A percentile compares a stretch with the other conserved stretches of the same genome.
These are phyloP conservation scores for Conoideocrella luteorostrata DNA, from an alignment of 2,329 filamentous ascomycete genomes.

Conservation along the genomic window DNA sequence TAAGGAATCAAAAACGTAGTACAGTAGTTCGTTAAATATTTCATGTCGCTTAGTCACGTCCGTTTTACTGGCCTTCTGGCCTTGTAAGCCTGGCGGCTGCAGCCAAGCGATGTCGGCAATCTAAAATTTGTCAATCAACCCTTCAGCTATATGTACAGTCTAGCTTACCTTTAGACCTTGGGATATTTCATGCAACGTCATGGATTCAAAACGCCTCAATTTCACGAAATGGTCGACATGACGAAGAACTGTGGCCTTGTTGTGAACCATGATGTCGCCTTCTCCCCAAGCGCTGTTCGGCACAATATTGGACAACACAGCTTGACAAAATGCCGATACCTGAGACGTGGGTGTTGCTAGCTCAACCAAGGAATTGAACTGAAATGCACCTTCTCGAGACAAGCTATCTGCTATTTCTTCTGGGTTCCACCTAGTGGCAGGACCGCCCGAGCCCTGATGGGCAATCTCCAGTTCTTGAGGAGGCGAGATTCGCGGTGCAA, in stretches of 20 bases:
- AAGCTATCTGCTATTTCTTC: background rate
- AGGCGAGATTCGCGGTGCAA: background rate
- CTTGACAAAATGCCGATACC: constrained; percentile 83
- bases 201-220: constrained; percentile 72
- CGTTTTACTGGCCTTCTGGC: constrained; percentile 56
- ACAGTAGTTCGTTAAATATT: constrained; percentile 77
- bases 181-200: constrained; percentile 70
- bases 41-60: constrained; percentile 72
- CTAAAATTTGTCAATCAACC: constrained; percentile 31
- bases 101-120: constrained; percentile 70
- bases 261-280: constrained; percentile 46
- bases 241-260: constrained; percentile 54
- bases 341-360: constrained; percentile 60
- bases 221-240: constrained; percentile 73
- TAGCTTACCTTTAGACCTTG: constrained; percentile 65
- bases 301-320: constrained; percentile 65
- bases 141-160: background rate
- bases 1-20: constrained; percentile 89
- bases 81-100: constrained; percentile 40
- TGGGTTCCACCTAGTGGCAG: background rate
- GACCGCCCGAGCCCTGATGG: background rate
- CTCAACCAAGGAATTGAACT: constrained; percentile 48
- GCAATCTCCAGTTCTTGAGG: background rate
- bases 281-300: constrained; percentile 70
- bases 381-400: background rate